A percentile compares a stretch with the other conserved stretches of the same genome.
Conservation (phyloP, 148 eudicot species). For the Cornus suecica region DNA sequence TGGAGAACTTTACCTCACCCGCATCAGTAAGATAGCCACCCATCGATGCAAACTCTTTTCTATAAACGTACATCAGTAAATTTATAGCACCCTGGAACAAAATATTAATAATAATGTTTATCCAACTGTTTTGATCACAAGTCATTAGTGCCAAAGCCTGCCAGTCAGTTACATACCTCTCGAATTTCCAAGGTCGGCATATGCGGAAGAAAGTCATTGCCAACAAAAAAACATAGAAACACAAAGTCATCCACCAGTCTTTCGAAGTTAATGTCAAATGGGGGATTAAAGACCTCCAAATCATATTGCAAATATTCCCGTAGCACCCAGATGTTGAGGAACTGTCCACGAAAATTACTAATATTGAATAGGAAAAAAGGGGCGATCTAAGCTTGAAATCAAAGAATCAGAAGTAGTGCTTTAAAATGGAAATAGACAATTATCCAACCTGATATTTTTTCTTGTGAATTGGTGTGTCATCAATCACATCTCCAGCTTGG, state of each 20-base stretch:
- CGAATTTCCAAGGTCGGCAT: constrained; percentile 99
- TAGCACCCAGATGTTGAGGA: constrained; percentile 88
- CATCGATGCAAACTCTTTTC: constrained; percentile 76
- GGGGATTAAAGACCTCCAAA: constrained; percentile 68
- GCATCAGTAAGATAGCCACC: constrained; percentile 99
- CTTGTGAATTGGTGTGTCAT: constrained; percentile 75
- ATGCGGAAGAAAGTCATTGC: constrained; percentile 99
- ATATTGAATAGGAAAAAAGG: constrained; percentile 1
- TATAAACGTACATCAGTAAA: constrained; percentile 81
- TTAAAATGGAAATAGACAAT: constrained; percentile 10
- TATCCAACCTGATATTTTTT: constrained; percentile 87
- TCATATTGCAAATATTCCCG: constrained; percentile 95
- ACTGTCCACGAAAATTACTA: constrained; percentile 39
- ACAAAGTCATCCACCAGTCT: constrained; percentile 94
- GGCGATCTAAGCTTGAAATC: not conserved
- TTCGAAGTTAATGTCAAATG: constrained; percentile 73
- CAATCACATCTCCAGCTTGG: constrained; percentile 39
- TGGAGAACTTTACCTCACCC: constrained; percentile 77
- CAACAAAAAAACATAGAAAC: constrained; percentile 97
- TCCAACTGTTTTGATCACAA: constrained; percentile 6
- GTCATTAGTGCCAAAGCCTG: not conserved
- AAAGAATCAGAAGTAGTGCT: not conserved
- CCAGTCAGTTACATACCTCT: constrained; percentile 56
- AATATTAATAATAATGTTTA: not conserved
- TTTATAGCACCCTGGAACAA: constrained; percentile 87